phyloP scores from a whole-genome alignment of 495 filamentous ascomycete species.

The Penicillium canariense region DNA sequence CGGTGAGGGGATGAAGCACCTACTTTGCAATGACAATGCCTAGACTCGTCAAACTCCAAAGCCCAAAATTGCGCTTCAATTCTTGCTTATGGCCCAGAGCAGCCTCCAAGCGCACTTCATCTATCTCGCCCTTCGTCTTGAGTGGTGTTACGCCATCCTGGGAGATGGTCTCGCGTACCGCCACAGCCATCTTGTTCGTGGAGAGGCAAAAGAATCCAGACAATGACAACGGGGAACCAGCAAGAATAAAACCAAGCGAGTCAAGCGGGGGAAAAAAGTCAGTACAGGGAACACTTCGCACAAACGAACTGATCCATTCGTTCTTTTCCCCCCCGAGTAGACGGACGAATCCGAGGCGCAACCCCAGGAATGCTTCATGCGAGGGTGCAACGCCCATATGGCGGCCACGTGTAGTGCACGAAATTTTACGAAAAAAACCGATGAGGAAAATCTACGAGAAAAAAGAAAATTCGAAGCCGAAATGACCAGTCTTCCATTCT shows the following conservation, averaged over 20 bases:
- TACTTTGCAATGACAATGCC: conserved; percentile 49
- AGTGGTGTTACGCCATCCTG: conserved; percentile 11
- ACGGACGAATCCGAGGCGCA: conserved; percentile 10
- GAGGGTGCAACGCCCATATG: conserved; percentile 25
- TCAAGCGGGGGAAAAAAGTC: neutral
- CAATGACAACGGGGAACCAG: neutral
- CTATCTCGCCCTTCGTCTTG: conserved; percentile 25
- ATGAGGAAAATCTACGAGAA: conserved; percentile 10
- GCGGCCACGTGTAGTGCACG: conserved; percentile 24
- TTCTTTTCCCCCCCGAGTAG: neutral
- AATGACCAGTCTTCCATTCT: conserved; percentile 2
- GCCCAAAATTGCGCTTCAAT: conserved; percentile 38
- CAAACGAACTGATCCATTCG: conserved; percentile 10
- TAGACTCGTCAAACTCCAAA: conserved; percentile 45
- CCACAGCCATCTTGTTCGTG: conserved; percentile 12
- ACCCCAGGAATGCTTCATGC: conserved; percentile 24
- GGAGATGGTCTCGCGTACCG: conserved; percentile 2
- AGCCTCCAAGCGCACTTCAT: conserved; percentile 41
- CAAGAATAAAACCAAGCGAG: neutral
- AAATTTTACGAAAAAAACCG: conserved; percentile 1
- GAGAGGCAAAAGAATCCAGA: neutral
- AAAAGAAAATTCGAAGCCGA: neutral
- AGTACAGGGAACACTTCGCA: conserved; percentile 5
- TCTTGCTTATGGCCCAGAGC: conserved; percentile 47
- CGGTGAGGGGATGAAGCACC: conserved; percentile 7